Evolutionary conservation across 2,329 filamentous ascomycete genomes (phyloP), one percentile per base, ranked within the genome.

Genomic region (Colletotrichum paranaense): DNA sequence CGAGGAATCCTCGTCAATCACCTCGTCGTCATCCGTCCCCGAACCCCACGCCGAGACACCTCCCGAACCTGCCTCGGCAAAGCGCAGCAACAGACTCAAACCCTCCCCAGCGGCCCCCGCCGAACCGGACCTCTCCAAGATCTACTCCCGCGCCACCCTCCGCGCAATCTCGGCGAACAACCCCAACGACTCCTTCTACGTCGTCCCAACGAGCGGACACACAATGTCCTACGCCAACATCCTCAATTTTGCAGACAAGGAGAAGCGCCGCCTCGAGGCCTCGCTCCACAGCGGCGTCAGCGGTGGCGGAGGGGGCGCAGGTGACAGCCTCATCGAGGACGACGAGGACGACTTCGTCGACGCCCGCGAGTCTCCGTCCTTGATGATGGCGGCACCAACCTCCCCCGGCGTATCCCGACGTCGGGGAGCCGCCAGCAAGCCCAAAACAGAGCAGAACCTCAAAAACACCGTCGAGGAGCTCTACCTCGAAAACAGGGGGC

Each of bases 201-300:
- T 98, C 1, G 97, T 99, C 1, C 97, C 96, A 4, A 94, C 94
- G 0, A 95, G 94, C 22, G 96, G 97, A 5, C 95, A 96, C 75
- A 98, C 95, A 3, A 93, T 95, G 73, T 97, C 95, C 0, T 99
- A 98, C 79, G 95, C 97, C 57, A 95, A 93, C 75, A 98, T 99
- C 65, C 86, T 98, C 24, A 92, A 87, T 55, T 92, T 90, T 76
- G 91, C 90, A 46, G 89, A 92, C 75, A 92, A 92, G 78, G 91
- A 92, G 79, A 91, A 89, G 80, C 86, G 90, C 9, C 89, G 91
- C 11, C 80, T 89, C 63, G 89, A 86, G 28, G 87, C 88, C 7
- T 89, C 88, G 2, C 78, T 85, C 8, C 85, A 88, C 70, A 78
- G 79, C 49, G 42, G 42, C 42, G 7, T n/a, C 19, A 8, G 42